phyloP scores from a whole-genome alignment of 179 eudicot genomes.

The Corrigiola litoralis region DNA sequence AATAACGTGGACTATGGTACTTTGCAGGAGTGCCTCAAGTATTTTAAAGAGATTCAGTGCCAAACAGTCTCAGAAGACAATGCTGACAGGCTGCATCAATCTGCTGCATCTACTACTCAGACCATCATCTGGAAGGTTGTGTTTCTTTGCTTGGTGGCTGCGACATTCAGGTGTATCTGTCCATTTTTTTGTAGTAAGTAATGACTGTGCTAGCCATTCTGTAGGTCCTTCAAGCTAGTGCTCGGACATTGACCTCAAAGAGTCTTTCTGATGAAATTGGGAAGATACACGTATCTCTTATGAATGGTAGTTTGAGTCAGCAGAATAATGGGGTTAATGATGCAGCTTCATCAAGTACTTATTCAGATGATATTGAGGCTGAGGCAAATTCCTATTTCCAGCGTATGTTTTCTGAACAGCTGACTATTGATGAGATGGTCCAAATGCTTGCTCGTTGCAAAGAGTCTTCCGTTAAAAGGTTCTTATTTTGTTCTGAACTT shows the following conservation, averaged over 20 bases:
- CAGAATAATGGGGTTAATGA: conserved; percentile 54
- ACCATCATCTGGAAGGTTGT: conserved; percentile 69
- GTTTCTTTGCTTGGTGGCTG: background rate
- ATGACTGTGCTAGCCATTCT: conserved; percentile 8
- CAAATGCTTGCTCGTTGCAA: conserved; percentile 85
- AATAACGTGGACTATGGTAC: conserved; percentile 14
- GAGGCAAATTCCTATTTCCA: conserved; percentile 92
- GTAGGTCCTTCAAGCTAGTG: conserved; percentile 79
- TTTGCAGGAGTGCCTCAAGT: conserved; percentile 74
- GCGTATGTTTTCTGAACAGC: conserved; percentile 75
- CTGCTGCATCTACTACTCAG: conserved; percentile 43
- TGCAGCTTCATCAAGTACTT: conserved; percentile 41
- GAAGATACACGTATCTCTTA: conserved; percentile 40
- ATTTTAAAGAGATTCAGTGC: conserved; percentile 53
- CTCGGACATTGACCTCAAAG: conserved; percentile 36
- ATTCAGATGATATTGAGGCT: conserved; percentile 69
- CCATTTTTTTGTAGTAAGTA: background rate
- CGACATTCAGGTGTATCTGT: background rate
- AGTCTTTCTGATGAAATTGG: conserved; percentile 66
- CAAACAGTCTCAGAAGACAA: conserved; percentile 44
- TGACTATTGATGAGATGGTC: conserved; percentile 70
- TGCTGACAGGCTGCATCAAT: conserved; percentile 42
- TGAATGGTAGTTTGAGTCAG: conserved; percentile 39
- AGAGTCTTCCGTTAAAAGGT: conserved; percentile 83
- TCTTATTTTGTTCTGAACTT: background rate